Evolutionary conservation across 2,329 filamentous ascomycete species (phyloP), one percentile per base, ranked within the genome.

Genomic region (Sclerotinia nivalis): DNA sequence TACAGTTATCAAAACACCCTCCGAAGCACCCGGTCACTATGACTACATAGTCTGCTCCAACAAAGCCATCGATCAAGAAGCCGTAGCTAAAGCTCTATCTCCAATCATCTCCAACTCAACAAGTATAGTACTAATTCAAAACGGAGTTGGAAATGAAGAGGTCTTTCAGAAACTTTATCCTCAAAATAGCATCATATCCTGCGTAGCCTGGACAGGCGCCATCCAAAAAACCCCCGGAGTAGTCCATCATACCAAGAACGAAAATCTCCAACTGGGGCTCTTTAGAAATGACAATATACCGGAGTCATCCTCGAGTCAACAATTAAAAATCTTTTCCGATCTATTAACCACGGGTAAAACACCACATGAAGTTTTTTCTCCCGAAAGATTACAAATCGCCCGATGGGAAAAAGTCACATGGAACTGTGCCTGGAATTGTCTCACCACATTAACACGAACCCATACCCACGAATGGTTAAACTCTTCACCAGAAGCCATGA

Each of bases 361-460:
- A 0, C 75, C 83, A 1, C 82, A 84, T 69, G 75, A 81, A 20
- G 77, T 85, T 25, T 40, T 68, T 2, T 61, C 55, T 4, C 80
- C 84, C 34, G 79, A 82, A 1, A 81, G 89, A 70, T 81, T 90
- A 12, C 86, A 89, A 70, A 76, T 81, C 0, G 82, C 84, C 54
- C 82, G 87, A 8, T 89, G 87, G 87, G 81, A 82, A 68, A 90
- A 89, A 77, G 82, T 89, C 0, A 80, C 88, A 0, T 81, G 87
- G 78, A 90, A 89, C 74, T 86, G 84, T 2, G 82, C 85, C 0
- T 89, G 85, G 84, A 89, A 89, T 73, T 84, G 87, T 0, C 80
- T 88, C 37, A 88, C 85, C 37, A 86, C 87, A 0, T 78, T 89
- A 2, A 85, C 85, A 0, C 80, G 84, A 0, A 81, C 82, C 43